Evolutionary conservation across 495 filamentous ascomycete genomes (phyloP), one percentile per base, ranked within the genome.

Genomic region (Trichoderma asperelloides): DNA sequence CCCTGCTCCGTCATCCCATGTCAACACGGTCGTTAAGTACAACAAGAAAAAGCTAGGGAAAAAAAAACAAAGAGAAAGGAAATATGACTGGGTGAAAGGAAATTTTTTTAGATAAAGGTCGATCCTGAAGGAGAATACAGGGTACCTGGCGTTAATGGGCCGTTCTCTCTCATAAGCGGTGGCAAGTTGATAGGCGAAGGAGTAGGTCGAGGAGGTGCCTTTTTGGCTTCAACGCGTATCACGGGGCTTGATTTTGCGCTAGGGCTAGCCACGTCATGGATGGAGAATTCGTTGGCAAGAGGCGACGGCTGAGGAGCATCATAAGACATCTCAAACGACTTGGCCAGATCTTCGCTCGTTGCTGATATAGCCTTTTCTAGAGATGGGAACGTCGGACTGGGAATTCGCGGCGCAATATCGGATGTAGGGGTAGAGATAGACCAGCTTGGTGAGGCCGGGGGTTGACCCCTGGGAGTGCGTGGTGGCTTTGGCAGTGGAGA

Each of bases 111-210:
- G 47, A 76, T 70, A 64, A 76, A 73, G 2, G 70, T 73, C 49
- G 69, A 71, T 21, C 74, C 39, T 30, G 64, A 47, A 68, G 71
- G 72, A 21, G 63, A 62, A 70, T 76, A 70, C 64, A 72, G 65
- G 67, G 68, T 68, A 28, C 23, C 62, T 12, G 45, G 25, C 62
- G 43, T 65, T 30, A 65, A 49, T 12, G 39, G 41, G 41, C 41
- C 41, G 41, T 65, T 65, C 6, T 41, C 18, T 33, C 28, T 25
- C 2, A 25, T 27, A 13, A 39, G 62, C 21, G 37, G 37, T 9
- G 64, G 37, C 18, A 65, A 23, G 43, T 41, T 43, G 64, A 65
- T 49, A 4, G 64, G 41, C 21, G 64, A 45, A 15, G 55, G 55
- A 8, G 55, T 60, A 8, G 64, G 41, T 51, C 64, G 39, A 30